These are phyloP conservation scores for Hippophae rhamnoides DNA, from an alignment of 306 rosid species.

Conservation along the genomic window DNA sequence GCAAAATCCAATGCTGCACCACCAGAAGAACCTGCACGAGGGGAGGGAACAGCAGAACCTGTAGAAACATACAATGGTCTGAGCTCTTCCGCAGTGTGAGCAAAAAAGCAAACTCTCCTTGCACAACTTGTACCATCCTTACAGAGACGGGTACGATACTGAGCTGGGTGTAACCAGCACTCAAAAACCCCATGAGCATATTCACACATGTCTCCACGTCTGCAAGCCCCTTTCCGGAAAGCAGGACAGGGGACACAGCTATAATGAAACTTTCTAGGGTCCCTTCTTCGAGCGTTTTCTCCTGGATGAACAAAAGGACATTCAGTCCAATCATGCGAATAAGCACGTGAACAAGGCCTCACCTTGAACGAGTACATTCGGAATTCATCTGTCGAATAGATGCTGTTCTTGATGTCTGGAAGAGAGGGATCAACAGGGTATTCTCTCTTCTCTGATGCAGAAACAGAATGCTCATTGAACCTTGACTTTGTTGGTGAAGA, in stretches of 20 bases:
- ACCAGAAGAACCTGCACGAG: constrained; percentile 67
- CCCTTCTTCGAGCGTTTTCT: constrained; percentile 95
- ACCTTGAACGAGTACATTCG: constrained; percentile 94
- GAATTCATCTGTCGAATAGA: constrained; percentile 87
- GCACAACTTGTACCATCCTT: constrained; percentile 77
- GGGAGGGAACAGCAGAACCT: constrained; percentile 91
- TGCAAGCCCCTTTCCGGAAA: constrained; percentile 87
- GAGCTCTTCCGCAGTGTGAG: constrained; percentile 80
- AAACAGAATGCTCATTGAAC: constrained; percentile 36
- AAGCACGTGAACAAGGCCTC: constrained; percentile 89
- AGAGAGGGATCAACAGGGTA: constrained; percentile 86
- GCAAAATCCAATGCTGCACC: constrained; percentile 75
- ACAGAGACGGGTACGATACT: constrained; percentile 84
- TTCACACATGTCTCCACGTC: constrained; percentile 94
- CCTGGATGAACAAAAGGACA: constrained; percentile 98
- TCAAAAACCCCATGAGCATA: constrained; percentile 94
- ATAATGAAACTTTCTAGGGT: constrained; percentile 86
- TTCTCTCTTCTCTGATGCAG: constrained; percentile 77
- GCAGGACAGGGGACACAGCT: constrained; percentile 97
- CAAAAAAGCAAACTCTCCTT: constrained; percentile 89
- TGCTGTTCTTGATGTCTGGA: constrained; percentile 90
- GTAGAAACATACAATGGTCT: constrained; percentile 83
- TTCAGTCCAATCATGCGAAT: constrained; percentile 97
- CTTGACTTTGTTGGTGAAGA: constrained; percentile 40
- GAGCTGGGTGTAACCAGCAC: constrained; percentile 98